phyloP scores from a whole-genome alignment of 306 rosid species.

The Begonia fuchsioides region DNA sequence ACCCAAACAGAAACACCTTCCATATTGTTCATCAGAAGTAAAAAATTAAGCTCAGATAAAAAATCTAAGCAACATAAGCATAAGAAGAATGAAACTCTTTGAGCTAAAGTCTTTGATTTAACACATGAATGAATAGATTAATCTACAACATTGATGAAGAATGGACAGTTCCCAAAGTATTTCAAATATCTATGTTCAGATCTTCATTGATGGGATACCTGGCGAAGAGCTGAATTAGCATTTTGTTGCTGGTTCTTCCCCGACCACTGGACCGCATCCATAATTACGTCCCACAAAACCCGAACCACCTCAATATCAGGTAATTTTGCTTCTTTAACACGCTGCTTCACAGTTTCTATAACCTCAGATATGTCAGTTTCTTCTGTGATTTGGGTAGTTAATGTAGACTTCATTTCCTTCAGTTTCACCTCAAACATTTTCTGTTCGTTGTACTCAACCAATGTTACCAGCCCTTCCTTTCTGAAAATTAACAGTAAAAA shows the following conservation, averaged over 20 bases:
- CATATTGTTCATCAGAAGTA: too few relatives aligned
- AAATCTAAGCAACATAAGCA: too few relatives aligned
- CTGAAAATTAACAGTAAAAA: constrained; percentile 23
- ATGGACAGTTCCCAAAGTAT: too few relatives aligned
- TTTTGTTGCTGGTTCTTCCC: constrained; percentile 99
- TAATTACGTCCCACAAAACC: constrained; percentile 84
- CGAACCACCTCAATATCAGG: constrained; percentile 76
- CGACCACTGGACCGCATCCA: constrained; percentile 99
- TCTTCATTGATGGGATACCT: constrained; percentile 29
- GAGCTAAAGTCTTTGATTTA: too few relatives aligned
- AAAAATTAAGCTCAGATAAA: too few relatives aligned
- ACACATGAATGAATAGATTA: too few relatives aligned
- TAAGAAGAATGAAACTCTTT: too few relatives aligned
- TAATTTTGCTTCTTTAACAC: constrained; percentile 83
- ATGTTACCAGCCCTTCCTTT: constrained; percentile 78
- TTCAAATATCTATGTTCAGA: too few relatives aligned
- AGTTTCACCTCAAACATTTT: constrained; percentile 90
- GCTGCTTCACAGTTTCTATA: constrained; percentile 83
- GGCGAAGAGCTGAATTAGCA: constrained; percentile 95
- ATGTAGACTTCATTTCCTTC: constrained; percentile 88
- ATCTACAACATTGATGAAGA: too few relatives aligned
- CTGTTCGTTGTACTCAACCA: constrained; percentile 96
- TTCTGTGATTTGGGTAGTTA: constrained; percentile 87
- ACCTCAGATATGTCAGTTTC: constrained; percentile 89
- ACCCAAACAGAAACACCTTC: too few relatives aligned